Evolutionary conservation across 305 asterid species (phyloP).

Genomic region (Ilex paraguariensis): DNA sequence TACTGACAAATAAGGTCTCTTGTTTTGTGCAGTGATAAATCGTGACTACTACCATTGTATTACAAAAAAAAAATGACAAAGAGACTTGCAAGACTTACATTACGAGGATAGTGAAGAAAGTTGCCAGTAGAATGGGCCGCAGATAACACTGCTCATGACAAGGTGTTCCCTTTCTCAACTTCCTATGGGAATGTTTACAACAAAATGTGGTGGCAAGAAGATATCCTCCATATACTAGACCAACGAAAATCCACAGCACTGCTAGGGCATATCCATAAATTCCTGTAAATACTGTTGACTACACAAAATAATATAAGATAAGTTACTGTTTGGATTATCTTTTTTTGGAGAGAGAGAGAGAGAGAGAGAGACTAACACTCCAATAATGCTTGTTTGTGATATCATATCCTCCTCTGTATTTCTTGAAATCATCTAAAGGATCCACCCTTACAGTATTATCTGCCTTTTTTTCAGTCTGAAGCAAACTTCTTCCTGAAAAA

Average conservation of each 20-base stretch:
- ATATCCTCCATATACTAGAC: slow-evolving; percentile 52
- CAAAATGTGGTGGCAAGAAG: slow-evolving; percentile 30
- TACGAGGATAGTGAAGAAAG: slow-evolving; percentile 50
- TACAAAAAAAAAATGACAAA: too few relatives aligned
- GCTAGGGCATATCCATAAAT: slow-evolving; percentile 59
- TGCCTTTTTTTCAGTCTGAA: slow-evolving; percentile 19
- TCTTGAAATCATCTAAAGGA: slow-evolving; percentile 57
- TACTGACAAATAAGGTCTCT: too few relatives aligned
- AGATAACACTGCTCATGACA: slow-evolving; percentile 33
- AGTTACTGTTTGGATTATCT: too few relatives aligned
- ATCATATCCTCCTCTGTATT: slow-evolving; percentile 85
- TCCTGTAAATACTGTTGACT: slow-evolving; percentile 80
- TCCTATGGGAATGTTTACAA: slow-evolving; percentile 22
- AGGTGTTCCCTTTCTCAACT: slow-evolving; percentile 32
- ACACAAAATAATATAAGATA: slow-evolving; percentile 16
- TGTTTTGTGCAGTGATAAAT: too few relatives aligned
- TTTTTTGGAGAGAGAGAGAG: neutral
- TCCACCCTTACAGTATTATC: slow-evolving; percentile 62
- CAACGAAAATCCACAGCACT: slow-evolving; percentile 54
- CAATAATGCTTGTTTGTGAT: slow-evolving; percentile 68
- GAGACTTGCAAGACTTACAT: slow-evolving; percentile 35
- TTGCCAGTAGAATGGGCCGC: slow-evolving; percentile 40
- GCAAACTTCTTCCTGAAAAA: slow-evolving; percentile 42
- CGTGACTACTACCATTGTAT: too few relatives aligned
- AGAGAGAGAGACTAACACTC: slow-evolving; percentile 40